Percentiles rank a stretch among this genome's conserved stretches.
These are phyloP conservation scores for Salvia splendens DNA, from an alignment of 257 asterid genomes.

Conservation along the genomic window DNA sequence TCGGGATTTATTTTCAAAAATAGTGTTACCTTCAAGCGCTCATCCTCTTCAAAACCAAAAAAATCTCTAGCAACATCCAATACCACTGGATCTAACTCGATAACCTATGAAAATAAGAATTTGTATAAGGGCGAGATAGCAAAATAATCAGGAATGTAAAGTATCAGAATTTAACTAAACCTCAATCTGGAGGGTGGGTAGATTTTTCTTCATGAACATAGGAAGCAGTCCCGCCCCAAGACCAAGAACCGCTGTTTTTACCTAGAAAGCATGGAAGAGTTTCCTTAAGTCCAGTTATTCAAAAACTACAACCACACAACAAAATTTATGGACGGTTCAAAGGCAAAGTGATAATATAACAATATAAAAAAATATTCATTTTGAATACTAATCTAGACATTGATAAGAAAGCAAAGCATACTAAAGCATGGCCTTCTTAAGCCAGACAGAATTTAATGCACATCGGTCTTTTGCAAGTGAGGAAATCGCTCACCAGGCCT, in stretches of 20 bases:
- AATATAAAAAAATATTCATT: not conserved
- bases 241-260: conserved; percentile 72
- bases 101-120: conserved; percentile 54
- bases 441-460: conserved; percentile 19
- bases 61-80: conserved; percentile 66
- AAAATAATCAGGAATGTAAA: not conserved
- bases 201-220: conserved; percentile 73
- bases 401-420: conserved; percentile 5
- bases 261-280: conserved; percentile 47
- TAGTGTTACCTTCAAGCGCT: conserved; percentile 59
- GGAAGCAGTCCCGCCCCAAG: conserved; percentile 98
- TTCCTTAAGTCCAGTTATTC: conserved; percentile 17
- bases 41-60: conserved; percentile 71
- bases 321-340: not conserved
- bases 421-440: not conserved
- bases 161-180: conserved; percentile 39
- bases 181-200: conserved; percentile 61
- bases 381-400: not conserved
- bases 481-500: conserved; percentile 51
- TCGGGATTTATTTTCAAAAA: not conserved
- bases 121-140: conserved; percentile 29
- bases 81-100: conserved; percentile 84
- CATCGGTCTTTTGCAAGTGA: conserved; percentile 20
- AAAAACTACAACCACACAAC: not conserved
- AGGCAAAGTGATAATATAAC: not conserved